Base-by-base conservation (phyloP, 2,329 filamentous ascomycete genomes). In the Penicillium sp. region DNA sequence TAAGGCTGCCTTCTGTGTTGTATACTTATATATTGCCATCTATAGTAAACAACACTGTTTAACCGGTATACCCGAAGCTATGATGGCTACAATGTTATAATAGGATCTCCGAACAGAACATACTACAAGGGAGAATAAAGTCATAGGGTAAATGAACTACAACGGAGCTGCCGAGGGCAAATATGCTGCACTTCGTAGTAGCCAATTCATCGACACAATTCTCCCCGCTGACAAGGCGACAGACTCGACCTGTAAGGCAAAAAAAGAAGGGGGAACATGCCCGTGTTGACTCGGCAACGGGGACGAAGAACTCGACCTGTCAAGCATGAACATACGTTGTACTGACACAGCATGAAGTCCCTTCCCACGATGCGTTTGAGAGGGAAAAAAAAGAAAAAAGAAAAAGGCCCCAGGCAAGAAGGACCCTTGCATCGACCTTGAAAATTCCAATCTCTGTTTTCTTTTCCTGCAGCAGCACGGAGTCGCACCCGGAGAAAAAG, bases 401-500 rank as follows among this genome's bases (percentile, higher is more conserved):
- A 38, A 31, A 31, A 32, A 34, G 20, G 26, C 37, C 44, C 50
- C 45, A 50, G 31, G 38, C 31, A 37, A 43, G 32, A 18, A 37
- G 8, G 29, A 52, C 59, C 43, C 52, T 55, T 56, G 45, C 54
- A 47, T 47, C 26, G 42, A 54, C 35, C 31, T 51, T 55, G 48
- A 39, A 42, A 45, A 59, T 55, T 57, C 45, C 18, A 29, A 53
- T 46, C 14, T 50, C 40, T 44, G 22, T 45, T 58, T 34, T 46
- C 13, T 32, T 42, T 55, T 35, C 20, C 47, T 55, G 53, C 52
- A 43, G 40, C 56, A 55, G 11, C 39, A 48, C 39, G 45, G 44
- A 47, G 58, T 61, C 22, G 32, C 44, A 62, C 51, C 51, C 59
- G 59, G 59, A 60, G 57, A 60, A 56, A 59, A 58, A 59, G 46